Base-by-base conservation (phyloP, 2,329 filamentous ascomycete genomes). In the Amauroascus niger region DNA sequence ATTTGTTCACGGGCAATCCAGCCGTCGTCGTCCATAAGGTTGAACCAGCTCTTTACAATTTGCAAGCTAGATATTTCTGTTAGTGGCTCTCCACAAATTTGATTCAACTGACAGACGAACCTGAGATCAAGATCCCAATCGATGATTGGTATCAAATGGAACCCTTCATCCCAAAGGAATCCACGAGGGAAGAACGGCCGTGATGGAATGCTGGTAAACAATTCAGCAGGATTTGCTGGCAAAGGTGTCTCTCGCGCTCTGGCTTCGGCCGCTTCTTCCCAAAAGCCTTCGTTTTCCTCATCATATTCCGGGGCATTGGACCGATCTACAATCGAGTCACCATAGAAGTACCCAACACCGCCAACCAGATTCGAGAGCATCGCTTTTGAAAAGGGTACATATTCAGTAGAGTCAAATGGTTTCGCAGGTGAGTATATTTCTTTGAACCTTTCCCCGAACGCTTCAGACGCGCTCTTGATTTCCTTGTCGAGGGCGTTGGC, bases 1-100 rank as follows among this genome's bases (percentile, higher is more conserved):
- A 98, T 97, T 71, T 96, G 90, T 73, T 98, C 93, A 49, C 93
- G 85, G 2, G 84, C 88, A 65, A 98, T 97, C 93, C 93, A 98
- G 52, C 93, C 93, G 67, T 97, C 89, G 14, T 93, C 86, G 60
- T 98, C 93, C 80, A 97, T 95, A 16, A 95, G 80, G 59, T 84
- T 88, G 73, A 94, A 94, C 93, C 93, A 98, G 70, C 88, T 95
- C 72, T 86, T 87, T 58, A 97, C 80, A 59, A 98, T 88, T 58
- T 96, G 88, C 48, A 83, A 75, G 0, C 74, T 78, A 37, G 20
- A 13, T 6, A 4, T 40, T 28, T 7, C 1, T 53, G 60, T 67
- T 53, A 65, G 61, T 51, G n/a, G n/a, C n/a, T 26, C n/a, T 47
- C n/a, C 7, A 16, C 14, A 24, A 46, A 24, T 2, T 24, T 6